Evolutionary conservation across 805 yeast species (phyloP).

Genomic region (Nakazawaea ishiwadae): DNA sequence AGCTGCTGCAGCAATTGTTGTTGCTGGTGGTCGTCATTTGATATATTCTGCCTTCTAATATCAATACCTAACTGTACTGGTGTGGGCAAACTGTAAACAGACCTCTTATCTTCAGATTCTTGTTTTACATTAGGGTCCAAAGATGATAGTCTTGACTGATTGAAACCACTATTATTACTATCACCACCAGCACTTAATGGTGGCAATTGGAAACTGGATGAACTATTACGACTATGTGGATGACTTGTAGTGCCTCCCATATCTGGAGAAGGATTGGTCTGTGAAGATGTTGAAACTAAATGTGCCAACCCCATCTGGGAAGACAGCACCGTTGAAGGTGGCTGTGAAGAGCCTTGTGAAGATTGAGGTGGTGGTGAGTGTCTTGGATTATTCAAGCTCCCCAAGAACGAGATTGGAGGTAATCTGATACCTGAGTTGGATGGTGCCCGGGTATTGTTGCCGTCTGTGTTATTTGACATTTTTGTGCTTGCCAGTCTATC

Average conservation of each 20-base stretch:
- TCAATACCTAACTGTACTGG: conserved; percentile 18
- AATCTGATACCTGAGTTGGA: conserved; percentile 22
- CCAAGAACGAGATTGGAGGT: conserved; percentile 34
- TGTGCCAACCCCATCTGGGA: conserved; percentile 7
- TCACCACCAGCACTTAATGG: conserved; percentile 9
- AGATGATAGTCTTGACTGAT: background rate
- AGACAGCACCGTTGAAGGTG: too few relatives aligned
- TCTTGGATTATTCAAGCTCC: conserved; percentile 5
- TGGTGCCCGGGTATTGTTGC: background rate
- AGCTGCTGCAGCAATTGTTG: background rate
- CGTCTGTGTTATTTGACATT: background rate
- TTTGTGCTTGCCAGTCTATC: background rate
- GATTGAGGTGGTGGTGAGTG: conserved; percentile 1
- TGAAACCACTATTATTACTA: background rate
- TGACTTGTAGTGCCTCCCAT: background rate
- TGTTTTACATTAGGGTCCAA: background rate
- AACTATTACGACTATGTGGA: background rate
- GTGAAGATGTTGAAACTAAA: conserved; percentile 2
- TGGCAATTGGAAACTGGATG: conserved; percentile 11
- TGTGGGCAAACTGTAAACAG: conserved; percentile 15
- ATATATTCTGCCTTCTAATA: conserved; percentile 16
- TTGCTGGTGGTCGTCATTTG: conserved; percentile 13
- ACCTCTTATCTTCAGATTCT: conserved; percentile 4
- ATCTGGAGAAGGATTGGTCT: background rate
- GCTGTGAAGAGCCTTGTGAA: background rate